Percentiles rank a stretch among this genome's conserved stretches.
Evolutionary conservation across 495 filamentous ascomycete species (phyloP).

Genomic region (Neurospora sp.): DNA sequence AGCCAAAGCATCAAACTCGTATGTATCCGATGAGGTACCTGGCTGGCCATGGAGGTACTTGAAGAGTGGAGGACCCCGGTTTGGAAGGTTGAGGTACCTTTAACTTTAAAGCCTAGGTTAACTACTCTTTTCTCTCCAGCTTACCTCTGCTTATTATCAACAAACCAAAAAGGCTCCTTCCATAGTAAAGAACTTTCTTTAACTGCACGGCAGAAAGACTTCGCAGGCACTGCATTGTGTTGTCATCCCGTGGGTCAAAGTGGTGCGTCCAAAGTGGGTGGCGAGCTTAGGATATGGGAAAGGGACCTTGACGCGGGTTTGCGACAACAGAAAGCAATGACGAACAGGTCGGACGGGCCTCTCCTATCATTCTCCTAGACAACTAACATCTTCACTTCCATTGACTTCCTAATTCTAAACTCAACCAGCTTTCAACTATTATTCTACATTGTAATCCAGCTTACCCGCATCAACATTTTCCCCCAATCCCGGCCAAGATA

Average conservation of each 20-base stretch:
- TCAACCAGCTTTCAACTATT: background rate
- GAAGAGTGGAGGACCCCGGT: background rate
- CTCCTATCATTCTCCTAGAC: background rate
- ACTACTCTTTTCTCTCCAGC: background rate
- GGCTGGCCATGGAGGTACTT: background rate
- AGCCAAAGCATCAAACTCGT: background rate
- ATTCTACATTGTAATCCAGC: background rate
- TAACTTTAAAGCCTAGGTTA: background rate
- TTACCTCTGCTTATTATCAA: background rate
- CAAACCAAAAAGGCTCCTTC: background rate
- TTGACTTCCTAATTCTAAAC: background rate
- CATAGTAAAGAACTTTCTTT: background rate
- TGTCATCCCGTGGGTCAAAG: background rate
- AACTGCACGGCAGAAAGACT: background rate
- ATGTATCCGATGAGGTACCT: background rate
- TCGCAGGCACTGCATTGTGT: background rate
- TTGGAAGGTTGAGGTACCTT: background rate
- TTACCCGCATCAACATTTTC: background rate
- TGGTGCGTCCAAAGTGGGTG: background rate
- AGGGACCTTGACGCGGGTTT: background rate
- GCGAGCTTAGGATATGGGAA: background rate
- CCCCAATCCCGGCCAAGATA: background rate
- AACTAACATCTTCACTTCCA: background rate
- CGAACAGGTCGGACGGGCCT: background rate
- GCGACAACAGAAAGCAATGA: background rate